phyloP scores from a whole-genome alignment of 2,329 filamentous ascomycete species.

The Delphinella strobiligena region DNA sequence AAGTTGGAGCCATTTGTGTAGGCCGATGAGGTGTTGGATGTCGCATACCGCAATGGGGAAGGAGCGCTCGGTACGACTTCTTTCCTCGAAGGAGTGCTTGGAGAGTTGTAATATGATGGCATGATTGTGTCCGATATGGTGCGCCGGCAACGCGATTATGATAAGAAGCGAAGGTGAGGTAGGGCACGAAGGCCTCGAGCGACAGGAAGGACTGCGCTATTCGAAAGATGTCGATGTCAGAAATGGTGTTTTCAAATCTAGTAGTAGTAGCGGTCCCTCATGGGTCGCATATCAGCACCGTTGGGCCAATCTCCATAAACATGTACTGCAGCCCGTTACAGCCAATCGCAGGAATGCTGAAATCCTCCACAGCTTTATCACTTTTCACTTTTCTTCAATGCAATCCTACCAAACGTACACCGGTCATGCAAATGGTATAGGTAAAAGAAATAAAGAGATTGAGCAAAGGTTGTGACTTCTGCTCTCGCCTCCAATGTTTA shows the following conservation, averaged over 20 bases:
- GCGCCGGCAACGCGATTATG: background rate
- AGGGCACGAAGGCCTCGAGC: no score
- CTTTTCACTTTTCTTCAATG: background rate
- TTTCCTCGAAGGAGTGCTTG: no score
- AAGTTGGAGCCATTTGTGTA: background rate
- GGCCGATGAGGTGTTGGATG: background rate
- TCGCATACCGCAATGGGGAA: constrained; percentile 4
- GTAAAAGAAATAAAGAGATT: no score
- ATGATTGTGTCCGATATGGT: background rate
- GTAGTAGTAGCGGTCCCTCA: background rate
- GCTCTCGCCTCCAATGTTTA: no score
- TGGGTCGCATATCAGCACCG: background rate
- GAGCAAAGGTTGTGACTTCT: no score
- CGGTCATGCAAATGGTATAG: no score
- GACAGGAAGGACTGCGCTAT: no score
- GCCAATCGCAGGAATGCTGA: background rate
- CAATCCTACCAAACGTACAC: background rate
- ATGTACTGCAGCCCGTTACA: background rate
- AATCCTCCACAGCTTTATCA: background rate
- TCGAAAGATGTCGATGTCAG: background rate
- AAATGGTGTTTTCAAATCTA: no score
- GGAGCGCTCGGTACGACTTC: background rate
- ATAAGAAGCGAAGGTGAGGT: no score
- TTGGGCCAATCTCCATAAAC: background rate
- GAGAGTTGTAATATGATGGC: background rate